A percentile compares a stretch with the other conserved stretches of the same genome.
Evolutionary conservation across 2,329 filamentous ascomycete genomes (phyloP).

Genomic region (Xylaria multiplex): DNA sequence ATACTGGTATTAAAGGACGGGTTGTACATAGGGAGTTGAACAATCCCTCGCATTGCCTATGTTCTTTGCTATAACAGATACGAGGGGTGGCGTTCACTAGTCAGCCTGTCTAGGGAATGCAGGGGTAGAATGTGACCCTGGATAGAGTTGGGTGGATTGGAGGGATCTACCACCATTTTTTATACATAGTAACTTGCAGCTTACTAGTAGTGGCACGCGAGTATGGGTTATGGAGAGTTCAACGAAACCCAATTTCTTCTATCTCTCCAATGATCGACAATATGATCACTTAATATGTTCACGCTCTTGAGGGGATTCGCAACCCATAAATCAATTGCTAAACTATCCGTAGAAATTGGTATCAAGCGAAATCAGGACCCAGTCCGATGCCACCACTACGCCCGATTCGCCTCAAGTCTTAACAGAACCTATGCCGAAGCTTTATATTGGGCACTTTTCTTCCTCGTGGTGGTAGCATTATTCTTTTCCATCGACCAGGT

Average conservation of each 20-base stretch:
- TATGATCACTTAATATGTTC: neutral
- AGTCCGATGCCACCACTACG: constrained; percentile 53
- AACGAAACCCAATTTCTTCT: too few species aligned
- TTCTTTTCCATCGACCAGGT: constrained; percentile 44
- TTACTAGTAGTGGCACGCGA: neutral
- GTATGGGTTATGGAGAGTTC: neutral
- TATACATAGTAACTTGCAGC: neutral
- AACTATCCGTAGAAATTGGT: constrained; percentile 25
- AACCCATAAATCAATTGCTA: neutral
- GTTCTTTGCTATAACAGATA: neutral
- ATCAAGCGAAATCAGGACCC: constrained; percentile 44
- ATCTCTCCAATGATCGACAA: neutral
- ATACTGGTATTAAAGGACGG: too few species aligned
- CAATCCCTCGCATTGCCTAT: too few species aligned
- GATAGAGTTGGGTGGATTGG: neutral
- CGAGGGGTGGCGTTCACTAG: neutral
- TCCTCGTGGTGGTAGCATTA: constrained; percentile 51
- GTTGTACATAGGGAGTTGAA: too few species aligned
- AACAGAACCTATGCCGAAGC: constrained; percentile 51
- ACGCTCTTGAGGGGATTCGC: neutral
- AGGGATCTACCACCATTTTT: neutral
- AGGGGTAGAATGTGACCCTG: neutral
- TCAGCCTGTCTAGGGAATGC: neutral
- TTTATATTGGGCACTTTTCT: constrained; percentile 56
- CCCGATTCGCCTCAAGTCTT: constrained; percentile 52